These are phyloP conservation scores for Corymbia citriodora DNA, from an alignment of 441 rosid species.

Conservation along the genomic window DNA sequence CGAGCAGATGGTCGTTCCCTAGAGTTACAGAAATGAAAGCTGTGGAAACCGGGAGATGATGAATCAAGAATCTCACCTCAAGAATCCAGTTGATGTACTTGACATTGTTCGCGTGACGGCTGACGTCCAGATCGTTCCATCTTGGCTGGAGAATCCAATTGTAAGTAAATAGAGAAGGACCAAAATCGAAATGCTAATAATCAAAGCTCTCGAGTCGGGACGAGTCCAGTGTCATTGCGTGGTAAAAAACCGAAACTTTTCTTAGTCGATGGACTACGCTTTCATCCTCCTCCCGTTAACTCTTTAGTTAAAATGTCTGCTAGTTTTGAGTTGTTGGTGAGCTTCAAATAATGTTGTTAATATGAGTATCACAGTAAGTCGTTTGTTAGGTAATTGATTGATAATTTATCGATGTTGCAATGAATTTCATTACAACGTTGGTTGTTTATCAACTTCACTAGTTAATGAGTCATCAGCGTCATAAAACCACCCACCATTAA, in stretches of 20 bases:
- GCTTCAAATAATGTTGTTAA: neutral
- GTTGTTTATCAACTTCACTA: neutral
- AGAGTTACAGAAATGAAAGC: neutral
- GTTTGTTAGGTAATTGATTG: neutral
- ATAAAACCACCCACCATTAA: neutral
- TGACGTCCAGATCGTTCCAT: neutral
- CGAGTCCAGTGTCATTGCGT: neutral
- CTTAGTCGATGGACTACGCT: neutral
- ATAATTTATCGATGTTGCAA: neutral
- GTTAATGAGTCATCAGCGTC: neutral
- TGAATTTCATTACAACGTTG: neutral
- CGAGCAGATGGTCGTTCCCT: neutral
- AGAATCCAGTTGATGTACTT: constrained; percentile 1
- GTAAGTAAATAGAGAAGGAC: neutral
- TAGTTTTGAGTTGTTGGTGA: neutral
- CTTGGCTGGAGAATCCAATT: neutral
- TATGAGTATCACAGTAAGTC: neutral
- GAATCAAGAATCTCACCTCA: neutral
- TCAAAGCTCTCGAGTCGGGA: neutral
- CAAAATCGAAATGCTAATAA: neutral
- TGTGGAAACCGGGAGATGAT: neutral
- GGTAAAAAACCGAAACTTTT: neutral
- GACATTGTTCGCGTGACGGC: neutral
- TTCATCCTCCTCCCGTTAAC: too few species aligned
- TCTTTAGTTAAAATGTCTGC: too few species aligned